Percentiles rank a stretch among this genome's conserved stretches.
Evolutionary conservation across 2,329 filamentous ascomycete species (phyloP).

Genomic region (Diplodia mutila): DNA sequence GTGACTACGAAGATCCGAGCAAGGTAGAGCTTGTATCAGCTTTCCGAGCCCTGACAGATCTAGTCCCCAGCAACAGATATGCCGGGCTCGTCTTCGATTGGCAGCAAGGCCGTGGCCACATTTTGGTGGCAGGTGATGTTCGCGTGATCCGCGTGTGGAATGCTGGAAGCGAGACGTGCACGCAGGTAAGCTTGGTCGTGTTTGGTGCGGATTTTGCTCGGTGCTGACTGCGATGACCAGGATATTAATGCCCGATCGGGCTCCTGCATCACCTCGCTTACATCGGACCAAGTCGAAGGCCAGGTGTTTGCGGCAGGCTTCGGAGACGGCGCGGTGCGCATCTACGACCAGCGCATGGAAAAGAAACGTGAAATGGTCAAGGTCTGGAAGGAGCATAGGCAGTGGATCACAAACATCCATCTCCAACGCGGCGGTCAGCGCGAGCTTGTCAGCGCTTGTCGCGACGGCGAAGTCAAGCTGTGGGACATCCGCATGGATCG

Average conservation of each 20-base stretch:
- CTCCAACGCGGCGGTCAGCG: conserved; percentile 94
- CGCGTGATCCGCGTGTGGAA: conserved; percentile 97
- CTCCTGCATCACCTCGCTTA: conserved; percentile 93
- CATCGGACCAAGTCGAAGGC: conserved; percentile 96
- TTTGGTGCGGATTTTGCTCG: neutral
- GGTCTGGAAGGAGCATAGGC: conserved; percentile 94
- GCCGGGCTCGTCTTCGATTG: conserved; percentile 97
- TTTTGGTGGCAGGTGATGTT: conserved; percentile 94
- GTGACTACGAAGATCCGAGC: conserved; percentile 80
- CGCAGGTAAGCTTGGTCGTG: conserved; percentile 58
- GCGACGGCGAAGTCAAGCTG: conserved; percentile 89
- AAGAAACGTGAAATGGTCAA: conserved; percentile 91
- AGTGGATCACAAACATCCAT: conserved; percentile 95
- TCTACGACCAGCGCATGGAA: conserved; percentile 86
- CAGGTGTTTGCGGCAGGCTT: conserved; percentile 96
- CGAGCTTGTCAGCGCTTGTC: conserved; percentile 86
- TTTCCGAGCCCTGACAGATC: conserved; percentile 89
- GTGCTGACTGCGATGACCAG: conserved; percentile 36
- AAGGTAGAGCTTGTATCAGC: conserved; percentile 84
- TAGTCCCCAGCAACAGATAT: conserved; percentile 91
- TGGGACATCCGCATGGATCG: conserved; percentile 94
- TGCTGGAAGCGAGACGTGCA: conserved; percentile 88
- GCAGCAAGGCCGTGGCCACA: conserved; percentile 95
- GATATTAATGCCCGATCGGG: conserved; percentile 94
- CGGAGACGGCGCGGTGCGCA: conserved; percentile 89